phyloP scores from a whole-genome alignment of 2,329 filamentous ascomycete genomes.

The Daldinia sp. region DNA sequence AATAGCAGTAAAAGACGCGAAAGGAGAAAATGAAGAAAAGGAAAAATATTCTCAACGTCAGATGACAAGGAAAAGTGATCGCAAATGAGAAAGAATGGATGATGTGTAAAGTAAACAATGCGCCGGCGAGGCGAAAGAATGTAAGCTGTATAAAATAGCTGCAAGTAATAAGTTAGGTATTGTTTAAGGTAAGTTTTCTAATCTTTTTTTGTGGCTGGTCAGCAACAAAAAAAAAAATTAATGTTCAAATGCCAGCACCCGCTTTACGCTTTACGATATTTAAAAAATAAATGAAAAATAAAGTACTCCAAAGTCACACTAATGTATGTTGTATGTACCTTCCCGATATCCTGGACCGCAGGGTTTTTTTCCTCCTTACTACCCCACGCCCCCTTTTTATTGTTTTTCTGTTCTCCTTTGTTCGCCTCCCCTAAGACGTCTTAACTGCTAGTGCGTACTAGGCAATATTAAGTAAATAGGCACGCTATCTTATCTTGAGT shows the following conservation, averaged over 20 bases:
- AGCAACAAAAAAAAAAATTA: conserved; percentile 25
- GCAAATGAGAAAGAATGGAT: conserved; percentile 25
- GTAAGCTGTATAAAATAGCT: conserved; percentile 27
- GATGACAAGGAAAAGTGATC: conserved; percentile 10
- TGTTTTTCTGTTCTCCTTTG: conserved; percentile 15
- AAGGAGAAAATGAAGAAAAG: neutral
- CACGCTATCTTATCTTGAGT: too few relatives aligned
- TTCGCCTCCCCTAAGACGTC: conserved; percentile 20
- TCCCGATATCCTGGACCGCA: conserved; percentile 19
- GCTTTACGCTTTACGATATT: neutral
- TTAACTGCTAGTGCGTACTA: too few relatives aligned
- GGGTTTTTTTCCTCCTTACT: neutral
- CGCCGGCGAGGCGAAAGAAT: conserved; percentile 35
- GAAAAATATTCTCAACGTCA: conserved; percentile 9
- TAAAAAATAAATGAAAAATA: too few relatives aligned
- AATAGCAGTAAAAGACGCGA: conserved; percentile 1
- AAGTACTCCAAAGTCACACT: conserved; percentile 1
- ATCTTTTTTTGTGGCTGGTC: conserved; percentile 31
- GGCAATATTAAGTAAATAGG: too few relatives aligned
- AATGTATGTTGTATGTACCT: conserved; percentile 2
- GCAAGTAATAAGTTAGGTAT: conserved; percentile 1
- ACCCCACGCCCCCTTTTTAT: conserved; percentile 8
- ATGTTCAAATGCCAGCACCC: neutral
- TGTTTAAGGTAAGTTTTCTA: neutral
- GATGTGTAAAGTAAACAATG: conserved; percentile 29